phyloP scores from a whole-genome alignment of 805 yeast genomes.

The Nakazawaea pomicola region DNA sequence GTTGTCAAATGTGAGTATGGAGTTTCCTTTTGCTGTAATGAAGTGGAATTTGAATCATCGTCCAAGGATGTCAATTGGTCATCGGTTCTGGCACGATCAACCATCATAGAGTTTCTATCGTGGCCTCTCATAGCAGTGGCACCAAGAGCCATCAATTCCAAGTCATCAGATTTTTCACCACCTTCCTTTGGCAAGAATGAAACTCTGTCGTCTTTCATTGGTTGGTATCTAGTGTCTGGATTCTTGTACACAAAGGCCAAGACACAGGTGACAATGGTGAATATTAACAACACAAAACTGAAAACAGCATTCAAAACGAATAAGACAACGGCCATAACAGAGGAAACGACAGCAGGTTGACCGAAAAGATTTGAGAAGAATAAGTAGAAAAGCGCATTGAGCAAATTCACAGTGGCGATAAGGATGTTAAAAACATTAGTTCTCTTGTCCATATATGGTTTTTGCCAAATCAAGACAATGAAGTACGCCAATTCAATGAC shows the following conservation, averaged over 20 bases:
- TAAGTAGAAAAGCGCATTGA: constrained; percentile 82
- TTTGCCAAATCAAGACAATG: constrained; percentile 55
- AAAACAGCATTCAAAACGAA: constrained; percentile 87
- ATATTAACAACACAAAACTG: constrained; percentile 73
- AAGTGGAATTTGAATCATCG: constrained; percentile 21
- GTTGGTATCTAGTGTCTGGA: constrained; percentile 94
- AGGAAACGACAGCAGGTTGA: constrained; percentile 84
- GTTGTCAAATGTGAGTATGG: constrained; percentile 21
- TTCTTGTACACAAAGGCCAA: constrained; percentile 82
- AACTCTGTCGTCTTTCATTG: constrained; percentile 93
- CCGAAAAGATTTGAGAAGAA: constrained; percentile 82
- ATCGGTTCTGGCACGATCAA: constrained; percentile 22
- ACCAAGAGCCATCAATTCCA: constrained; percentile 71
- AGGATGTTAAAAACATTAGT: constrained; percentile 91
- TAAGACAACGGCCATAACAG: constrained; percentile 86
- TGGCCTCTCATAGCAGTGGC: constrained; percentile 64
- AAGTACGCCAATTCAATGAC: constrained; percentile 71
- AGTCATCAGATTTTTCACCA: constrained; percentile 34
- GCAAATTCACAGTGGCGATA: constrained; percentile 70
- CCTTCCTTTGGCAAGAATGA: constrained; percentile 79
- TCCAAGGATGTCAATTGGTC: constrained; percentile 29
- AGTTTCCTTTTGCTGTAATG: constrained; percentile 19
- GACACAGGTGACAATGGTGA: constrained; percentile 84
- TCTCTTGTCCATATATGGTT: constrained; percentile 93
- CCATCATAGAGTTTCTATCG: constrained; percentile 33